Conservation (phyloP, 306 rosid genomes). For the Hippophae rhamnoides region DNA sequence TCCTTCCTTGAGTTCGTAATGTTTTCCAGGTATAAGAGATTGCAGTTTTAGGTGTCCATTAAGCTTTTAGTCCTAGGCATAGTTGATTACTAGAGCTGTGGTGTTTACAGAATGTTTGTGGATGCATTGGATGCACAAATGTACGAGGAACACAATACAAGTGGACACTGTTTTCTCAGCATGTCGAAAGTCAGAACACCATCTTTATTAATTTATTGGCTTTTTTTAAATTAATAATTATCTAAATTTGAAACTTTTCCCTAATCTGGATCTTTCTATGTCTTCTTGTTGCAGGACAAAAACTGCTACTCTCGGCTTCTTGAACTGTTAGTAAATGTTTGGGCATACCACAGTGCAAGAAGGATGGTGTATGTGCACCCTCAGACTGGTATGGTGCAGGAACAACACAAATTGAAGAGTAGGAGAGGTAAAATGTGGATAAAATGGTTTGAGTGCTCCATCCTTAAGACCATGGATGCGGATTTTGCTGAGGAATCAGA, state of each 20-base stretch:
- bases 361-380: constrained; percentile 74
- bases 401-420: constrained; percentile 59
- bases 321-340: constrained; percentile 70
- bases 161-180: constrained; percentile 69
- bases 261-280: no score
- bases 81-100: constrained; percentile 3
- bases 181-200: constrained; percentile 50
- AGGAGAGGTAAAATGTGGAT: constrained; percentile 86
- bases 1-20: constrained; percentile 88
- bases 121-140: constrained; percentile 75
- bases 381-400: constrained; percentile 72
- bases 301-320: constrained; percentile 84
- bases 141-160: constrained; percentile 64
- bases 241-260: no score
- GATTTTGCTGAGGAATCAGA: constrained; percentile 83
- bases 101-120: constrained; percentile 71
- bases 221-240: no score
- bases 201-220: not conserved
- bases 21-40: constrained; percentile 72
- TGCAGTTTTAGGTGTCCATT: constrained; percentile 1
- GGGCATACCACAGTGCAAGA: constrained; percentile 94
- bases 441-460: constrained; percentile 63
- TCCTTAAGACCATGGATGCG: constrained; percentile 84
- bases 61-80: not conserved
- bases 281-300: constrained; percentile 56